Evolutionary conservation across 1,284 basidiomycete genomes (phyloP).

Genomic region (Boletus semigastroideus): DNA sequence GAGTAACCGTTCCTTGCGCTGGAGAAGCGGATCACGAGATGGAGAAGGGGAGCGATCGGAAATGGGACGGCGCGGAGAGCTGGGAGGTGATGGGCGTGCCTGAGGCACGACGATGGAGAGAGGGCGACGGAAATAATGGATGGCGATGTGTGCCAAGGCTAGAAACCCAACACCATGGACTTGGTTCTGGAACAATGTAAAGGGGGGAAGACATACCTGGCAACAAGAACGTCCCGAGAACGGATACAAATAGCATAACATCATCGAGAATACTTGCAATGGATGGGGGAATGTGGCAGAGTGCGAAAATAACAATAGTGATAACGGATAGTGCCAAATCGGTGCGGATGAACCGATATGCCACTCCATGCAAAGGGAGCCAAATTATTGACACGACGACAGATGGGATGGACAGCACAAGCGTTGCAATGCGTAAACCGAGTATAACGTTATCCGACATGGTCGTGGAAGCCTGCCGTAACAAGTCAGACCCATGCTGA

Average conservation of each 20-base stretch:
- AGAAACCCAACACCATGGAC: background rate
- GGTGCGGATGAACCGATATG: conserved; percentile 44
- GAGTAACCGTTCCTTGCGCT: conserved; percentile 71
- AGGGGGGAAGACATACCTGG: conserved; percentile 44
- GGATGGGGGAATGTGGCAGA: conserved; percentile 43
- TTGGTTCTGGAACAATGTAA: background rate
- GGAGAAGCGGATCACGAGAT: conserved; percentile 58
- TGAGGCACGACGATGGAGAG: conserved; percentile 65
- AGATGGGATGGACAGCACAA: conserved; percentile 60
- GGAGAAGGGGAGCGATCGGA: conserved; percentile 19
- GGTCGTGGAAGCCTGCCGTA: conserved; percentile 26
- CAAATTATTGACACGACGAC: conserved; percentile 55
- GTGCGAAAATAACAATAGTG: conserved; percentile 39
- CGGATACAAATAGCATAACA: conserved; percentile 45
- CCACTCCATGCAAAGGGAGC: conserved; percentile 41
- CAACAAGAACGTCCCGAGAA: conserved; percentile 57
- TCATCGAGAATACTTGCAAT: conserved; percentile 45
- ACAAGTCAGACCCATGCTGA: conserved; percentile 6
- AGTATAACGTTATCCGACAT: conserved; percentile 37
- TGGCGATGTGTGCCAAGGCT: conserved; percentile 63
- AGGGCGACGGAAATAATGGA: conserved; percentile 68
- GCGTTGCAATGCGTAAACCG: conserved; percentile 49
- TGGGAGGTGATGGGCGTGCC: conserved; percentile 28
- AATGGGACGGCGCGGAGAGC: conserved; percentile 11
- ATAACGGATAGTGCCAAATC: conserved; percentile 48